These are phyloP conservation scores for Ehretia macrophylla DNA, from an alignment of 257 asterid genomes.

Conservation along the genomic window DNA sequence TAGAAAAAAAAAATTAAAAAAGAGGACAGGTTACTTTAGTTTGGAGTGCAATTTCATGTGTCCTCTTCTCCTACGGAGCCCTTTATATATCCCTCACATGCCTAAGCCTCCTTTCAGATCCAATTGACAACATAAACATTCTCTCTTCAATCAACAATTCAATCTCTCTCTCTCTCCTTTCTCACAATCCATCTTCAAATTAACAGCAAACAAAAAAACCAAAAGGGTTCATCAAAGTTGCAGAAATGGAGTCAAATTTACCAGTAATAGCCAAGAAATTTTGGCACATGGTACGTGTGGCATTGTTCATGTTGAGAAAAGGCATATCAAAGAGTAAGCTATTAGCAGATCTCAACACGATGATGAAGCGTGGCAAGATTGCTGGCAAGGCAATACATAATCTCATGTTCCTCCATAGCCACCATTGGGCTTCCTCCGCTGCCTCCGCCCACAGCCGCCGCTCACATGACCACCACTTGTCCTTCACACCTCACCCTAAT, in stretches of 20 bases:
- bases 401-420: conserved; percentile 22
- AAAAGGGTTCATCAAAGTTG: background rate
- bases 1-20: too few species aligned
- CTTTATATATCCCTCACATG: background rate
- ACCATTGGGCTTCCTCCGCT: conserved; percentile 2
- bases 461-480: background rate
- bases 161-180: background rate
- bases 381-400: conserved; percentile 15
- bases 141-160: background rate
- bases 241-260: conserved; percentile 24
- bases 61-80: background rate
- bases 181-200: background rate
- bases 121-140: background rate
- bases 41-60: background rate
- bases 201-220: background rate
- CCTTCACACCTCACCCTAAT: background rate
- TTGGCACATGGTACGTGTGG: conserved; percentile 17
- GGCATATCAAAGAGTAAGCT: conserved; percentile 27
- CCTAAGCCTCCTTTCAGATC: background rate
- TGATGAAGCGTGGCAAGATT: conserved; percentile 25
- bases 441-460: background rate
- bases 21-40: background rate
- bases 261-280: conserved; percentile 17
- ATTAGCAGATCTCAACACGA: conserved; percentile 22
- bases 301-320: conserved; percentile 18